phyloP scores from a whole-genome alignment of 2,329 filamentous ascomycete genomes.

The Ophiobolus disseminans region DNA sequence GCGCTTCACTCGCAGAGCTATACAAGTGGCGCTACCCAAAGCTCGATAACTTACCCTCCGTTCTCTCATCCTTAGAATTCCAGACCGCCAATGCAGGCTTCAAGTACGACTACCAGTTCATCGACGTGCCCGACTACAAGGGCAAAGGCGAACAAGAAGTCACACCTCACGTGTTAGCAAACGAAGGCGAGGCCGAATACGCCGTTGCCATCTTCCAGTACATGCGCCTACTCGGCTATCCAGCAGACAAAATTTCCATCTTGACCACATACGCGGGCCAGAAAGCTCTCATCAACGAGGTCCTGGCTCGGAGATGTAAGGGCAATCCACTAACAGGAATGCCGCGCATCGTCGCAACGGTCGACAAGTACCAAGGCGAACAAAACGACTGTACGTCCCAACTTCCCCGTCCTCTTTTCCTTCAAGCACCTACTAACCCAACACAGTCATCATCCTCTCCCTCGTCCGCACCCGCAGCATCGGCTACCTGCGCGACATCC shows the following conservation, averaged over 20 bases:
- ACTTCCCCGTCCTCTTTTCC: background rate
- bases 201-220: slow-evolving; percentile 95
- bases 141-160: slow-evolving; percentile 87
- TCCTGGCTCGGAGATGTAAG: slow-evolving; percentile 81
- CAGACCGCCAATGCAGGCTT: slow-evolving; percentile 87
- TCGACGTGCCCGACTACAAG: slow-evolving; percentile 93
- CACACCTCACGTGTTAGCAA: slow-evolving; percentile 93
- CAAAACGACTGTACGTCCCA: slow-evolving; percentile 92
- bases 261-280: slow-evolving; percentile 95
- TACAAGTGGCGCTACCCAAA: slow-evolving; percentile 93
- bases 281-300: slow-evolving; percentile 84
- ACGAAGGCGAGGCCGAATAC: slow-evolving; percentile 95
- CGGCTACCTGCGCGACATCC: slow-evolving; percentile 91
- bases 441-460: slow-evolving; percentile 85
- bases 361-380: slow-evolving; percentile 99
- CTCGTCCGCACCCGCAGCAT: slow-evolving; percentile 87
- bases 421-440: slow-evolving; percentile 10
- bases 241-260: slow-evolving; percentile 82
- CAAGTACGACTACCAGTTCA: slow-evolving; percentile 94
- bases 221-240: slow-evolving; percentile 94
- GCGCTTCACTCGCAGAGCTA: slow-evolving; percentile 83
- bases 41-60: slow-evolving; percentile 78
- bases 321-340: slow-evolving; percentile 85
- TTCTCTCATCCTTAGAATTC: slow-evolving; percentile 74
- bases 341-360: slow-evolving; percentile 88